phyloP scores from a whole-genome alignment of 208 protist species.

The Tritrichomonas foetus region DNA sequence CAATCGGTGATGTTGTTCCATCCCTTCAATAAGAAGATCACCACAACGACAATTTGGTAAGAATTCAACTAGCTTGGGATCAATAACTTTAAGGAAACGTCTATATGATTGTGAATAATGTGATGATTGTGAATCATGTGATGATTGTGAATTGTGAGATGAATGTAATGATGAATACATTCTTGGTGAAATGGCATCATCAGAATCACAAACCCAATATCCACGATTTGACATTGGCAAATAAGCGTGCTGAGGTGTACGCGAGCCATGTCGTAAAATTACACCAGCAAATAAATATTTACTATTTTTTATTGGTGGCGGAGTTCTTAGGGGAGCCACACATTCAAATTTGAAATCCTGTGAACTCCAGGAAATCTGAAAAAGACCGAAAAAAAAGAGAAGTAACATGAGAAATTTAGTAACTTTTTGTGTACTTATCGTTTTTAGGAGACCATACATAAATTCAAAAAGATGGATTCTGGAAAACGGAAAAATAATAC shows the following conservation, averaged over 20 bases:
- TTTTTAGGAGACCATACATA: too few species aligned
- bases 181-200: not conserved
- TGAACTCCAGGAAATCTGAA: too few species aligned
- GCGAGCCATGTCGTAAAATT: not conserved
- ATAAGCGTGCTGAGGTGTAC: not conserved
- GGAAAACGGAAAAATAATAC: too few species aligned
- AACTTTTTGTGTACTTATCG: too few species aligned
- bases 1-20: not conserved
- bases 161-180: not conserved
- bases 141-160: too few species aligned
- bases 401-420: too few species aligned
- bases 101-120: not conserved
- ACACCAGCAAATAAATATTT: not conserved
- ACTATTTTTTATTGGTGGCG: not conserved
- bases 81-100: not conserved
- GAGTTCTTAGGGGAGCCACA: not conserved
- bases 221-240: not conserved
- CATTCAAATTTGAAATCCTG: not conserved
- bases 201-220: not conserved
- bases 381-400: too few species aligned
- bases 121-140: not conserved
- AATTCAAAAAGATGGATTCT: too few species aligned
- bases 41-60: slow-evolving; percentile 12
- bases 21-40: not conserved
- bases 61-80: not conserved